phyloP scores from a whole-genome alignment of 2,329 filamentous ascomycete species.

The Fusarium citri region DNA sequence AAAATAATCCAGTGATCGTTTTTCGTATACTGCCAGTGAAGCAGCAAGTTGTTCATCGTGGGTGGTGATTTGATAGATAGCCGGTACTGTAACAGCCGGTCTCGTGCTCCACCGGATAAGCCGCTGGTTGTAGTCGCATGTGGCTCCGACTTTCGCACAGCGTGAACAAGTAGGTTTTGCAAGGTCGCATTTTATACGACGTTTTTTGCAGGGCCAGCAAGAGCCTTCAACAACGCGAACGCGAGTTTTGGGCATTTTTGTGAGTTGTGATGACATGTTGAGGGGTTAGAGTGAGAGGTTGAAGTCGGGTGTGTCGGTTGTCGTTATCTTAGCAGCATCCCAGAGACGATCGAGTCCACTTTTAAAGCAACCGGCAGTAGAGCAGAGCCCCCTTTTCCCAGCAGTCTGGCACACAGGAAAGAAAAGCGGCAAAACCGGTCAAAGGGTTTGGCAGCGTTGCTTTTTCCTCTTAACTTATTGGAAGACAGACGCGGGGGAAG shows the following conservation, averaged over 20 bases:
- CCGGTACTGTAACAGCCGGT: constrained; percentile 47
- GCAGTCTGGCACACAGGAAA: background rate
- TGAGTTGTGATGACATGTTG: background rate
- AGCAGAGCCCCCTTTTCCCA: background rate
- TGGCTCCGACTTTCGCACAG: constrained; percentile 47
- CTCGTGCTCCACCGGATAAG: constrained; percentile 57
- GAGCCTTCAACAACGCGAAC: constrained; percentile 51
- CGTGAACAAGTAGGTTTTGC: constrained; percentile 53
- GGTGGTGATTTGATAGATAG: constrained; percentile 46
- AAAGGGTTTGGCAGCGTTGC: background rate
- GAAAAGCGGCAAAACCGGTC: background rate
- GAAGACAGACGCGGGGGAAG: constrained; percentile 28
- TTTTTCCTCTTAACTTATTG: background rate
- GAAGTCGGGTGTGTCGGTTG: background rate
- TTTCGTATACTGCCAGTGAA: constrained; percentile 47
- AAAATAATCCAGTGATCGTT: constrained; percentile 50
- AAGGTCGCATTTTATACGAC: constrained; percentile 58
- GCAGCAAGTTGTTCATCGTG: constrained; percentile 44
- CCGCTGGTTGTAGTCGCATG: constrained; percentile 50
- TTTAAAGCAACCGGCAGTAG: background rate
- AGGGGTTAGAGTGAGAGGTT: background rate
- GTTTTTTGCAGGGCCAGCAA: constrained; percentile 59
- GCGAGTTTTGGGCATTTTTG: constrained; percentile 21
- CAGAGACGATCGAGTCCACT: background rate
- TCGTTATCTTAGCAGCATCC: constrained; percentile 3